Percentiles rank a stretch among this genome's conserved stretches.
These are phyloP conservation scores for Podospora conica DNA, from an alignment of 495 filamentous ascomycete species.

Conservation along the genomic window DNA sequence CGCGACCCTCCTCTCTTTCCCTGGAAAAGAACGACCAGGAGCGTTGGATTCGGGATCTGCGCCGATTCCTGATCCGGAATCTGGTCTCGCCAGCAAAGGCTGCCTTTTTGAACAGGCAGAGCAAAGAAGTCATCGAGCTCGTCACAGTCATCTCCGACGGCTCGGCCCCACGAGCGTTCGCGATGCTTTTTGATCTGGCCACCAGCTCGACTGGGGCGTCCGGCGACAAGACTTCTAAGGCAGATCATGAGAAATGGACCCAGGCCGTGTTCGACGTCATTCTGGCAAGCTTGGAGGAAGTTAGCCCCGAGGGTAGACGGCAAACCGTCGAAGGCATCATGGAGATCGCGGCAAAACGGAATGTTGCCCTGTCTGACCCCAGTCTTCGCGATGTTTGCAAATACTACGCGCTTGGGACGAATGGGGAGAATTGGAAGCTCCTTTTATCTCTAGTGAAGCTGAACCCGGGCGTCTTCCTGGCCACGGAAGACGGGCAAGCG, in stretches of 20 bases:
- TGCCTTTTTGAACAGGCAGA: conserved; percentile 44
- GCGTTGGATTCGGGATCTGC: conserved; percentile 42
- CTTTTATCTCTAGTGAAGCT: conserved; percentile 56
- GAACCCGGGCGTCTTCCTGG: conserved; percentile 63
- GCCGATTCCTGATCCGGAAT: conserved; percentile 60
- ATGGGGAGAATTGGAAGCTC: conserved; percentile 53
- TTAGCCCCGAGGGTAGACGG: conserved; percentile 8
- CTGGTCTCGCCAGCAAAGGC: conserved; percentile 62
- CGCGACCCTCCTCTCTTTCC: conserved; percentile 3
- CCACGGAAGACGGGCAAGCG: conserved; percentile 26
- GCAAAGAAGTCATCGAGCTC: conserved; percentile 28
- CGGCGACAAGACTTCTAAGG: conserved; percentile 47
- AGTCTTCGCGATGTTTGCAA: conserved; percentile 39
- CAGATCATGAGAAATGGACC: conserved; percentile 58
- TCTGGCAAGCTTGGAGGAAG: conserved; percentile 19
- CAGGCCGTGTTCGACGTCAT: conserved; percentile 57
- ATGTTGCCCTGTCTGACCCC: conserved; percentile 13
- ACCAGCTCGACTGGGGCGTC: conserved; percentile 49
- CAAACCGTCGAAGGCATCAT: conserved; percentile 33
- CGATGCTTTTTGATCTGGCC: conserved; percentile 53
- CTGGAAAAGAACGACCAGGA: conserved; percentile 16
- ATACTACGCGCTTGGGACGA: conserved; percentile 31
- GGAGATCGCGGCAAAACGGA: conserved; percentile 32
- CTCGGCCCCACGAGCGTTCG: conserved; percentile 31
- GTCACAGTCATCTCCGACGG: conserved; percentile 29